A percentile compares a stretch with the other conserved stretches of the same genome.
phyloP scores from a whole-genome alignment of 176 grass and related monocot species.

The Zea luxurians region DNA sequence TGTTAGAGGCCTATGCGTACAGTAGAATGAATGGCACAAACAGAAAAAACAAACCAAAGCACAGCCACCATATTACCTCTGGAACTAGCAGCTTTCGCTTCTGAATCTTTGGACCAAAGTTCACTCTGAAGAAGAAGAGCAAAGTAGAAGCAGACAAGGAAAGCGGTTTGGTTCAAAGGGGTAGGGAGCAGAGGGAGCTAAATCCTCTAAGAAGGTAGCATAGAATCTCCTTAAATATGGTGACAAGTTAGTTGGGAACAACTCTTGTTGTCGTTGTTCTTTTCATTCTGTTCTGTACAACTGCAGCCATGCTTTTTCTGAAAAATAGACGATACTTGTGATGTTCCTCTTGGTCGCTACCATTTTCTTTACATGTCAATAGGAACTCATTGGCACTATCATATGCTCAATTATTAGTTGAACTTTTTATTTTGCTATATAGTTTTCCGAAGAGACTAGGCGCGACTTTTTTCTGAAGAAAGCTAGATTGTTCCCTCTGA shows the following conservation, averaged over 20 bases:
- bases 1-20: no score
- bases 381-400: no score
- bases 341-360: neutral
- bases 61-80: no score
- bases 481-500: neutral
- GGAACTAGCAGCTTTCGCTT: neutral
- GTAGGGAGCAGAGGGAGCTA: conserved; percentile 27
- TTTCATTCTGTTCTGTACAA: conserved; percentile 11
- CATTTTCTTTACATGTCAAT: no score
- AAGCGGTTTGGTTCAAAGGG: conserved; percentile 10
- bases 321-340: neutral
- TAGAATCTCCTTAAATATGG: no score
- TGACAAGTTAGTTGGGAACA: no score
- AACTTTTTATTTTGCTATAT: no score
- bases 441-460: no score
- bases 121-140: conserved; percentile 26
- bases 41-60: no score
- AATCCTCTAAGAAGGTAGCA: conserved; percentile 38
- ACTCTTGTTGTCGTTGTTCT: conserved; percentile 2
- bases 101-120: conserved; percentile 20
- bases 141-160: conserved; percentile 14
- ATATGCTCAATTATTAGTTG: no score
- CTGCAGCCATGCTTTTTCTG: conserved; percentile 7
- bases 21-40: no score
- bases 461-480: neutral